Conservation (phyloP, 306 rosid genomes). For the Cercis canadensis region DNA sequence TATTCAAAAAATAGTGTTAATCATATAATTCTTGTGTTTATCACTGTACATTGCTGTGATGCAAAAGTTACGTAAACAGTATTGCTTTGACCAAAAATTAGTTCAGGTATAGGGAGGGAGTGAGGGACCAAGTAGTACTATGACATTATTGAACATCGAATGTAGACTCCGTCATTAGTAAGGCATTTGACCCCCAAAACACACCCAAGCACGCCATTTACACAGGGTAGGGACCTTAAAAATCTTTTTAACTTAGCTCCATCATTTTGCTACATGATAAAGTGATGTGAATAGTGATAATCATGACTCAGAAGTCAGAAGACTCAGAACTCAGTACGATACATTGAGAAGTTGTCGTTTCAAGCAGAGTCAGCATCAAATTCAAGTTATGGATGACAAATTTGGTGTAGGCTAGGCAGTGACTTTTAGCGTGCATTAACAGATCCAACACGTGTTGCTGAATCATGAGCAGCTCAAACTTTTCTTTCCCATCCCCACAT, state of each 20-base stretch:
- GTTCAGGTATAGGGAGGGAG: too few species aligned
- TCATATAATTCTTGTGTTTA: too few species aligned
- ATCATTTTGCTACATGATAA: conserved; percentile 30
- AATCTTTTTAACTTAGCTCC: too few species aligned
- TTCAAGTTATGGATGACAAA: conserved; percentile 21
- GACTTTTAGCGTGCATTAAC: background rate
- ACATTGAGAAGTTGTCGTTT: conserved; percentile 13
- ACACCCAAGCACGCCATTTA: too few species aligned
- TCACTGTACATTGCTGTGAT: too few species aligned
- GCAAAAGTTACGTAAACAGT: too few species aligned
- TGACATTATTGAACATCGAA: conserved; percentile 4
- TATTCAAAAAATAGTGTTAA: too few species aligned
- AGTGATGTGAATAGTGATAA: conserved; percentile 27
- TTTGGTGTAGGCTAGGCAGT: conserved; percentile 21
- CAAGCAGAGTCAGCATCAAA: conserved; percentile 52
- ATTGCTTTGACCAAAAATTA: too few species aligned
- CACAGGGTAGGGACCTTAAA: too few species aligned
- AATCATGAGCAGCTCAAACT: background rate
- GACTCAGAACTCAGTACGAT: conserved; percentile 17
- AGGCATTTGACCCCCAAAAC: background rate
- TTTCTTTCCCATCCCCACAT: conserved; percentile 1
- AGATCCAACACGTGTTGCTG: conserved; percentile 11
- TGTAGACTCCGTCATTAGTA: conserved; percentile 29
- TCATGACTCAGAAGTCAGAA: too few species aligned
- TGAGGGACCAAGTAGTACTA: too few species aligned